A percentile compares a stretch with the other conserved stretches of the same genome.
These are phyloP conservation scores for Claviceps purpurea DNA, from an alignment of 2,329 filamentous ascomycete species.

Conservation along the genomic window DNA sequence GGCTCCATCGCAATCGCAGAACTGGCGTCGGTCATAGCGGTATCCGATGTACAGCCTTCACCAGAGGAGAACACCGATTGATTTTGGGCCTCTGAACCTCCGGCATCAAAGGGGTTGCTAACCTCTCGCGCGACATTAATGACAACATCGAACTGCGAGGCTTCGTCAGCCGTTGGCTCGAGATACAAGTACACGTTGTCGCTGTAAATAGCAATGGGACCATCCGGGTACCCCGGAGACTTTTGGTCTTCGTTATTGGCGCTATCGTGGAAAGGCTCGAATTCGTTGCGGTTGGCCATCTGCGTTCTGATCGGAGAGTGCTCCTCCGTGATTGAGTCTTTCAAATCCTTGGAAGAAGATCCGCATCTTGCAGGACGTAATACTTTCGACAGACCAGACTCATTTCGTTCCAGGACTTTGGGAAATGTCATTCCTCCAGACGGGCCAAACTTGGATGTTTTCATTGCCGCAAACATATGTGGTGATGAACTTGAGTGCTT, in stretches of 20 bases:
- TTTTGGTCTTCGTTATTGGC: slow-evolving; percentile 67
- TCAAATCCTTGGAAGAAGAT: slow-evolving; percentile 22
- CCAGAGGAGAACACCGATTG: slow-evolving; percentile 16
- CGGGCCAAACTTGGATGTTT: slow-evolving; percentile 47
- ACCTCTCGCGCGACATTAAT: slow-evolving; percentile 79
- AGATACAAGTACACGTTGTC: slow-evolving; percentile 67
- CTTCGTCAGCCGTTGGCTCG: slow-evolving; percentile 67
- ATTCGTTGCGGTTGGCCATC: slow-evolving; percentile 42
- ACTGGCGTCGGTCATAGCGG: slow-evolving; percentile 42
- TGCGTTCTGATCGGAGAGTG: slow-evolving; percentile 47
- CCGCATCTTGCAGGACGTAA: slow-evolving; percentile 37
- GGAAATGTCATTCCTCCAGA: slow-evolving; percentile 51
- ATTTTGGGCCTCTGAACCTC: slow-evolving; percentile 15
- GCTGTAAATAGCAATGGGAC: slow-evolving; percentile 69
- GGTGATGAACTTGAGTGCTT: slow-evolving; percentile 58
- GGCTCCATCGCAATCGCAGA: slow-evolving; percentile 48
- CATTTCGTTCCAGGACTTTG: slow-evolving; percentile 44
- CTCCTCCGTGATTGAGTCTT: slow-evolving; percentile 38
- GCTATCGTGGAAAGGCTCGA: slow-evolving; percentile 49
- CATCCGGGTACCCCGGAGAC: slow-evolving; percentile 69
- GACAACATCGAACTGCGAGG: slow-evolving; percentile 65
- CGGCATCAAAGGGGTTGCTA: slow-evolving; percentile 52
- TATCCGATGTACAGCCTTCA: slow-evolving; percentile 36
- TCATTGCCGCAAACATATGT: slow-evolving; percentile 47
- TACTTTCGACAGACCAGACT: slow-evolving; percentile 45